Evolutionary conservation across 2,329 filamentous ascomycete genomes (phyloP).

Genomic region (Trichoderma atroviride): DNA sequence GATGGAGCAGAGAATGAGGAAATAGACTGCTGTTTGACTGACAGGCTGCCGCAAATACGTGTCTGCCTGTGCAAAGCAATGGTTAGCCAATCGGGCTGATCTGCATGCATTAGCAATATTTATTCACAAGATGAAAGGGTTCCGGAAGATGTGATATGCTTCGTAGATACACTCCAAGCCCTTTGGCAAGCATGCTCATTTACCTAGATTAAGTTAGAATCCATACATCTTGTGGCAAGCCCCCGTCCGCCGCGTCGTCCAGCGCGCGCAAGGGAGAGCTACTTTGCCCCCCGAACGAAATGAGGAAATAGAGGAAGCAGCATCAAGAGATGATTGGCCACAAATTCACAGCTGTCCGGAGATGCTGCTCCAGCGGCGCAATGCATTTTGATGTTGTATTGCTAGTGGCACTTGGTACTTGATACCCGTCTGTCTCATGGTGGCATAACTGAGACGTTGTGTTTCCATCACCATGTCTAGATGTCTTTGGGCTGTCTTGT

Average conservation of each 20-base stretch:
- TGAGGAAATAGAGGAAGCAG: background rate
- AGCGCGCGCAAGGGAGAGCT: conserved; percentile 19
- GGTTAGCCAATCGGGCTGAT: background rate
- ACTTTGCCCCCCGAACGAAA: background rate
- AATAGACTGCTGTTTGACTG: background rate
- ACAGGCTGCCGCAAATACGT: background rate
- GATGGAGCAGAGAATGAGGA: background rate
- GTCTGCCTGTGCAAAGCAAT: background rate
- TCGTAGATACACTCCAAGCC: background rate
- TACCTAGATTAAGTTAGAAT: background rate
- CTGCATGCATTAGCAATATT: background rate
- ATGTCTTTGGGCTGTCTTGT: background rate
- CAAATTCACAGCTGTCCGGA: background rate
- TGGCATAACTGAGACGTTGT: background rate
- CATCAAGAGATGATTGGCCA: background rate
- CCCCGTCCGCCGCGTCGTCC: conserved; percentile 12
- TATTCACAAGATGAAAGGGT: background rate
- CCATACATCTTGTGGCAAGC: background rate
- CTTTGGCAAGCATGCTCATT: background rate
- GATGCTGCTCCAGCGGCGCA: background rate
- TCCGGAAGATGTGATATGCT: background rate
- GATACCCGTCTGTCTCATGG: background rate
- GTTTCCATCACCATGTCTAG: background rate
- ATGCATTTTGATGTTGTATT: background rate
- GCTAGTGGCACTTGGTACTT: background rate